These are phyloP conservation scores for Trichoderma asperellum DNA, from an alignment of 2,329 filamentous ascomycete species.

Conservation along the genomic window DNA sequence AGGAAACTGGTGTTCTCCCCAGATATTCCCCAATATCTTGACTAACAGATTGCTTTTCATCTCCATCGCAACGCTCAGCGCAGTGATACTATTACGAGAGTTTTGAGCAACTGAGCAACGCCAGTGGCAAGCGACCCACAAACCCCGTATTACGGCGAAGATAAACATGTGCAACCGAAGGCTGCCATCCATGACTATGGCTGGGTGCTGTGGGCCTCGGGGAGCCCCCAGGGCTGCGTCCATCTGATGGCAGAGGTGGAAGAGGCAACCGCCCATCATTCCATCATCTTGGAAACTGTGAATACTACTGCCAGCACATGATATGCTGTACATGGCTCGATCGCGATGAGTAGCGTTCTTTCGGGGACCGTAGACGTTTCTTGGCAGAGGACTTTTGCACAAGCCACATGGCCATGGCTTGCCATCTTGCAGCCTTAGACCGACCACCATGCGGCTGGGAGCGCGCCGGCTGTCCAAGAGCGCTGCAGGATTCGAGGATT, in stretches of 20 bases:
- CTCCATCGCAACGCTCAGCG: background rate
- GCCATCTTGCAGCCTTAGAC: conserved; percentile 15
- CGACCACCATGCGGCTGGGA: conserved; percentile 7
- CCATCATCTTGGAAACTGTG: conserved; percentile 3
- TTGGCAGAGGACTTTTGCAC: conserved; percentile 20
- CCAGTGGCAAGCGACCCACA: conserved; percentile 16
- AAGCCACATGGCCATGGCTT: conserved; percentile 22
- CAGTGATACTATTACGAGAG: conserved; percentile 7
- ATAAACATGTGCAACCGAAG: conserved; percentile 16
- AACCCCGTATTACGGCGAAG: conserved; percentile 21
- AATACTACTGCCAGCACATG: background rate
- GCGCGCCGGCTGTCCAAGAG: background rate
- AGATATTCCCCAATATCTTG: conserved; percentile 27
- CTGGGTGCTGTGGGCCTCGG: conserved; percentile 2
- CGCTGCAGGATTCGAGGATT: conserved; percentile 5
- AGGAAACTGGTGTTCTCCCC: background rate
- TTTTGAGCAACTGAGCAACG: background rate
- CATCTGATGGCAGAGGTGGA: conserved; percentile 1
- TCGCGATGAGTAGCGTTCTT: conserved; percentile 16
- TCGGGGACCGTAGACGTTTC: background rate
- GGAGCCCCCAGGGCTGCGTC: conserved; percentile 3
- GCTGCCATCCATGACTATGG: background rate
- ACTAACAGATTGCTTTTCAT: conserved; percentile 26
- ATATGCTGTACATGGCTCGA: background rate
- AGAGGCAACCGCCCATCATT: background rate